Conservation (phyloP, 805 yeast genomes). For the baker's yeast (Saccharomyces cerevisiae) region DNA sequence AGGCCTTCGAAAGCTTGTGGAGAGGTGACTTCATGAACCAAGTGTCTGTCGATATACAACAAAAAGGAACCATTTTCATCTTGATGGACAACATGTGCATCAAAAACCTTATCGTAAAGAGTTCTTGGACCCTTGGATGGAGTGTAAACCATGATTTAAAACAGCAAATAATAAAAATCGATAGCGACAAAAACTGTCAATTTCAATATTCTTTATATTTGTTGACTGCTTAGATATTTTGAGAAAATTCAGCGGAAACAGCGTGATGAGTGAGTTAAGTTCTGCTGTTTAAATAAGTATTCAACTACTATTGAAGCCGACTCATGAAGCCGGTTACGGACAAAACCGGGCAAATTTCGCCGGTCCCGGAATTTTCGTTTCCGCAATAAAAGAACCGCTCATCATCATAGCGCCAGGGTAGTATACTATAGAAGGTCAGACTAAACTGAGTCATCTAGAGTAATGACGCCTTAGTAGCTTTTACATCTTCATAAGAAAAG, state of each 20-base stretch:
- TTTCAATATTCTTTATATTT: not conserved
- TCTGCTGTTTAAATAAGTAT: not conserved
- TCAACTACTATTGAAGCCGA: not conserved
- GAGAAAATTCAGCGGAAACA: not conserved
- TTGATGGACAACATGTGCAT: constrained; percentile 85
- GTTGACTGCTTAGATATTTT: not conserved
- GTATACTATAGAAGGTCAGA: not conserved
- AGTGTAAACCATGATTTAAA: constrained; percentile 24
- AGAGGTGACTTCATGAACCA: constrained; percentile 97
- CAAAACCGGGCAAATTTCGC: not conserved
- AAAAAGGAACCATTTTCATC: constrained; percentile 83
- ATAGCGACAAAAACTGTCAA: not conserved
- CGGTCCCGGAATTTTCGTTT: not conserved
- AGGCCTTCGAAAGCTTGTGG: constrained; percentile 99
- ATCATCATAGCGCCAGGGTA: not conserved
- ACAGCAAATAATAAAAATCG: not conserved
- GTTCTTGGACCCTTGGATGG: constrained; percentile 48
- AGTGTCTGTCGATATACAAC: constrained; percentile 90
- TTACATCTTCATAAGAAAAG: too few species aligned
- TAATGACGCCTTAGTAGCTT: not conserved
- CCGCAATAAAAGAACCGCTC: not conserved
- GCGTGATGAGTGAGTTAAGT: not conserved
- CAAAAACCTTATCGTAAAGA: constrained; percentile 91
- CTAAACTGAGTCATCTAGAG: not conserved
- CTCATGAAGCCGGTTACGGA: not conserved